Conservation (phyloP, 371 early-diverging fungal species). For the Mucor mucedo region DNA sequence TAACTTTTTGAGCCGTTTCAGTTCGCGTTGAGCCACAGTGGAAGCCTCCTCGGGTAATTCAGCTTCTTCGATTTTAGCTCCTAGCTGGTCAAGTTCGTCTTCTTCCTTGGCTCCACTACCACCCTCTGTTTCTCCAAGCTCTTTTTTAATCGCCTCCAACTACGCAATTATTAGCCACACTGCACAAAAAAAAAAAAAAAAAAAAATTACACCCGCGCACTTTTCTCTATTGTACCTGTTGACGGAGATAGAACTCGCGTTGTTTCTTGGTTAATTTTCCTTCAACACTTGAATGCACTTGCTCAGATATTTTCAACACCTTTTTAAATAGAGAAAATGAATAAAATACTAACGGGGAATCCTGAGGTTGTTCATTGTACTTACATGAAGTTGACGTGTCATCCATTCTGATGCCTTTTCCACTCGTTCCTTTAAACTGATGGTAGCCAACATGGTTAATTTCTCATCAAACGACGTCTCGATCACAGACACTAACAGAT, state of each 20-base stretch:
- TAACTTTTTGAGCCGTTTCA: constrained; percentile 75
- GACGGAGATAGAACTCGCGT: constrained; percentile 82
- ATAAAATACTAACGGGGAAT: background rate
- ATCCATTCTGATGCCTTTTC: constrained; percentile 65
- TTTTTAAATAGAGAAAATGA: constrained; percentile 17
- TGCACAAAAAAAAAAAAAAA: too few species aligned
- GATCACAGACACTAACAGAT: constrained; percentile 75
- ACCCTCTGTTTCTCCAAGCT: constrained; percentile 66
- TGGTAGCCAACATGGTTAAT: constrained; percentile 63
- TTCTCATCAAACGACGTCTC: constrained; percentile 79
- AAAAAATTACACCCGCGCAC: too few species aligned
- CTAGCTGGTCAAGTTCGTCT: constrained; percentile 68
- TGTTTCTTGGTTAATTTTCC: constrained; percentile 80
- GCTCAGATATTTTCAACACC: constrained; percentile 80
- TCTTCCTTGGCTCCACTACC: constrained; percentile 45
- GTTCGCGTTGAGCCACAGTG: constrained; percentile 70
- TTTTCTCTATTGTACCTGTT: constrained; percentile 54
- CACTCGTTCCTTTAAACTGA: constrained; percentile 65
- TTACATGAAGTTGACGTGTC: constrained; percentile 80
- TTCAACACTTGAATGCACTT: constrained; percentile 81
- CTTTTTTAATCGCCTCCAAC: constrained; percentile 84
- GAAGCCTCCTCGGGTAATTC: constrained; percentile 71
- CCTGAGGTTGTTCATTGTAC: background rate
- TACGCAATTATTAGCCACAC: constrained; percentile 23
- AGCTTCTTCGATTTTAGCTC: constrained; percentile 60